Evolutionary conservation across 2,329 filamentous ascomycete species (phyloP), one percentile per base, ranked within the genome.

Genomic region (Davidsoniella virescens): DNA sequence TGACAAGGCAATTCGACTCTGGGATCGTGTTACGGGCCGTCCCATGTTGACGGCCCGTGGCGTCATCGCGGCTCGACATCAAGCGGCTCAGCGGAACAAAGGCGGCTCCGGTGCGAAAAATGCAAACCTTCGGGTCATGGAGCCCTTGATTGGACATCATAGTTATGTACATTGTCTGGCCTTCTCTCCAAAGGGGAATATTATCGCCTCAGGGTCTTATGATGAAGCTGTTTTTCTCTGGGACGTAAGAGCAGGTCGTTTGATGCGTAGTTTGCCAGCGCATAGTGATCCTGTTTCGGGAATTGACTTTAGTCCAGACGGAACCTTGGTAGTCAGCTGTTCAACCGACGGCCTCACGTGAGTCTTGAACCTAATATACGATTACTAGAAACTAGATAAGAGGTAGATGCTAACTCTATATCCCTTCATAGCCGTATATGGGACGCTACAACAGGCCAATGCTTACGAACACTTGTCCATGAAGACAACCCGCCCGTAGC

Each of bases 161-260:
- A 96, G 93, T 65, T 96, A 96, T 64, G 82, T 98, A 29, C 94
- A 94, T 65, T 87, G 83, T 47, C 71, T 98, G 33, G 87, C 88
- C 5, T 96, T 96, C 64, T 90, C 86, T n/a, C 92, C 92, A 1
- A 96, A 95, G 64, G 92, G 92, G 20, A 98, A 98, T 61, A 94
- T 96, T 61, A 75, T 98, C 33, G 92, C 88, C 14, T 93, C 85
- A 56, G 92, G 92, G 10, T 93, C 85, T 56, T 96, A 95, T 65
- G 92, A 98, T 57, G 92, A 98, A 68, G 92, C 92, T 4, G 87
- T 98, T 0, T 95, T 94, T 56, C 67, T 98, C 4, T 98, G 92
- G 92, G 92, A 98, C 63, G 85, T 96, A 12, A 76, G 92, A 12
- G 86, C 87, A 0, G 88, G 87, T 0, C 73, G 82, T 18, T 71